Base-by-base conservation (phyloP, 2,329 filamentous ascomycete species). In the Phialophora tarda region DNA sequence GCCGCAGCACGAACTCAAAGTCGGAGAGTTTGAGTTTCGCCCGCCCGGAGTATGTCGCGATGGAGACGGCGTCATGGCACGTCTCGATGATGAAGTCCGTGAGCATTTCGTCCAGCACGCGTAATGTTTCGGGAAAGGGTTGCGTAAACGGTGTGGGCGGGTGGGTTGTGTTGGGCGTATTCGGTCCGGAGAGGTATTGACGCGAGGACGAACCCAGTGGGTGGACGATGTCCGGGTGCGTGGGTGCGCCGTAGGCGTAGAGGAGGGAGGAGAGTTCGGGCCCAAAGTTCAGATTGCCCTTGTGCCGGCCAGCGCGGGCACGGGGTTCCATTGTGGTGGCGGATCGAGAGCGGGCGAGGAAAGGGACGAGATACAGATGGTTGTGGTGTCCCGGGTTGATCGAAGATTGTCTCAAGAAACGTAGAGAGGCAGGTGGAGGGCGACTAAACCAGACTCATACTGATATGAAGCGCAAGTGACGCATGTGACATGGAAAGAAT, bases 21-120 rank as follows among this genome's bases (percentile, higher is more conserved):
- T 99, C 95, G 75, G 97, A 94, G 74, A 96, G 91, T 78, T 99
- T 99, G 80, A 99, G 93, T 81, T 99, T 99, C 74, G 96, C 92
- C 1, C 95, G 91, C 0, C 93, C 90, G 2, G 91, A 89, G 78
- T 96, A 92, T 77, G 91, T 89, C 0, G 95, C 95, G 61, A 90
- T 89, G 53, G 91, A 88, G 4, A 93, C 92, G 3, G 95, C 94
- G 76, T 92, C 90, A 81, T 96, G 95, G 79, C 91, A 94, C 62
- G 95, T 89, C 77, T 95, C 92, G 77, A 96, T 92, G 77, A 98
- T 92, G 83, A 96, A 97, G 82, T 98, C 95, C 69, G 93, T 97
- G 68, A 97, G 88, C 73, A 98, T 94, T 81, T 97, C 93, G 82
- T 98, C 95, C 59, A 98, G 89, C 59, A 94, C 87, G 68, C 91